Evolutionary conservation across 2,329 filamentous ascomycete species (phyloP).

Genomic region (Paecilomyces sp.): DNA sequence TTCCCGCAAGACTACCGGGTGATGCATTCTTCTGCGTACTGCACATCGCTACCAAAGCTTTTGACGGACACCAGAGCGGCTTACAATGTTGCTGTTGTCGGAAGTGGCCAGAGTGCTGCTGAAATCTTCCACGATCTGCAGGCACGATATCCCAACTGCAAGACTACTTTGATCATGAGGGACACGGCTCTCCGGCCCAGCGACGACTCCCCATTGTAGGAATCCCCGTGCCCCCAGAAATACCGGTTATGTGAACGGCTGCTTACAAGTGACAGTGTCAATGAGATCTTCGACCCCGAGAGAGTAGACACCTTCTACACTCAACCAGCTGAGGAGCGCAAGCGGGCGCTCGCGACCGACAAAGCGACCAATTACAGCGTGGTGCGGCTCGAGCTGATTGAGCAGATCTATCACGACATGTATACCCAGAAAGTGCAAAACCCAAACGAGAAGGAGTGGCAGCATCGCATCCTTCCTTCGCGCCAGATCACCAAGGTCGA

Average conservation of each 20-base stretch:
- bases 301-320: constrained; percentile 71
- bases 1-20: constrained; percentile 65
- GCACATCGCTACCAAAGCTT: constrained; percentile 34
- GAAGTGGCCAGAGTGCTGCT: constrained; percentile 84
- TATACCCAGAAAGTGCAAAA: constrained; percentile 76
- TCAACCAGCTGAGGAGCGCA: constrained; percentile 57
- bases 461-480: constrained; percentile 68
- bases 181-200: constrained; percentile 78
- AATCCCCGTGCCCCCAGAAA: background rate
- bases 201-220: constrained; percentile 92
- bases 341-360: constrained; percentile 57
- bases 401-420: constrained; percentile 78
- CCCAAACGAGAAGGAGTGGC: constrained; percentile 66
- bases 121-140: constrained; percentile 93
- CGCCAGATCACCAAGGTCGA: constrained; percentile 59
- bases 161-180: constrained; percentile 72
- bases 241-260: background rate
- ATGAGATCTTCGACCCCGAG: constrained; percentile 90
- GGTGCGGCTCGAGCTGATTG: constrained; percentile 82
- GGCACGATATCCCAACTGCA: constrained; percentile 70
- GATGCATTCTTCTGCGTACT: constrained; percentile 85
- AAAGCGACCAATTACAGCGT: constrained; percentile 91
- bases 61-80: constrained; percentile 32
- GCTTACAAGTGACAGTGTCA: constrained; percentile 54
- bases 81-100: constrained; percentile 76